phyloP scores from a whole-genome alignment of 2,329 filamentous ascomycete genomes.

The Botrytis byssoidea region DNA sequence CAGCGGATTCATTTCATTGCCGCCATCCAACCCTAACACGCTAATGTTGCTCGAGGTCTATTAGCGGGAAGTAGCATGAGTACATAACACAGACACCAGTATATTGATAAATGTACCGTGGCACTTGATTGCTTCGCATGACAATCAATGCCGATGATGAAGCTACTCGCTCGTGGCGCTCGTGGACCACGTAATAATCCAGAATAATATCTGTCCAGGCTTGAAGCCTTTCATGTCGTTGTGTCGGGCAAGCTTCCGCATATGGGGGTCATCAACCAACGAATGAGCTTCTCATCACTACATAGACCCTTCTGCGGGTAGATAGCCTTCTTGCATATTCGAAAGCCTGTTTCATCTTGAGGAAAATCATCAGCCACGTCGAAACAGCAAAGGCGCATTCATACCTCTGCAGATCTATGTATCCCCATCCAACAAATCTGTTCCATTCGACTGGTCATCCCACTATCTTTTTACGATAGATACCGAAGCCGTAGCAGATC shows the following conservation, averaged over 20 bases:
- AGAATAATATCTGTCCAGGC: slow-evolving; percentile 12
- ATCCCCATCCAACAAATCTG: slow-evolving; percentile 23
- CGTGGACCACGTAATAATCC: slow-evolving; percentile 1
- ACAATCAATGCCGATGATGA: slow-evolving; percentile 20
- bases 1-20: slow-evolving; percentile 25
- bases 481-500: slow-evolving; percentile 20
- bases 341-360: slow-evolving; percentile 17
- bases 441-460: slow-evolving; percentile 23
- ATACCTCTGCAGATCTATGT: slow-evolving; percentile 23
- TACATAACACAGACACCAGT: slow-evolving; percentile 21
- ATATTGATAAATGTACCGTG: slow-evolving; percentile 20
- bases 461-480: slow-evolving; percentile 12
- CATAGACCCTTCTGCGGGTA: slow-evolving; percentile 6
- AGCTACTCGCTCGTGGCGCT: slow-evolving; percentile 18
- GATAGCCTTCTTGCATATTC: slow-evolving; percentile 29
- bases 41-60: slow-evolving; percentile 32
- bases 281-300: slow-evolving; percentile 2
- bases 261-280: slow-evolving; percentile 2
- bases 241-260: background rate
- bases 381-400: slow-evolving; percentile 15
- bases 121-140: slow-evolving; percentile 13
- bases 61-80: slow-evolving; percentile 32
- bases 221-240: background rate
- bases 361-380: slow-evolving; percentile 19
- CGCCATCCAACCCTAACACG: slow-evolving; percentile 21